Evolutionary conservation across 345 rosid genomes (phyloP), one percentile per base, ranked within the genome.

Genomic region (Orychophragmus violaceus): DNA sequence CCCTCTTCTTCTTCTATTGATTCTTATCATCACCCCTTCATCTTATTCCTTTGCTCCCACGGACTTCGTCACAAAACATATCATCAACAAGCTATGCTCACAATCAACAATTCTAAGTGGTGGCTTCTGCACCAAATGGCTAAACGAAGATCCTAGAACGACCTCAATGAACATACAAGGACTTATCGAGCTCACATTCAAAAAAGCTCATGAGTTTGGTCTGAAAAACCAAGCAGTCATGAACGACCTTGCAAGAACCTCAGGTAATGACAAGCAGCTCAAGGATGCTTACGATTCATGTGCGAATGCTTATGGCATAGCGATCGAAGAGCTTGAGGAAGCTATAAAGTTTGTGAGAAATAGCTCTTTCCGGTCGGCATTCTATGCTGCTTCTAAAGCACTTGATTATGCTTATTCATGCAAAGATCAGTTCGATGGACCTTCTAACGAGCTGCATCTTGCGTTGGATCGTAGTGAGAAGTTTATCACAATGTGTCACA

Each of bases 51-150:
- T 45, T 18, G 9, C 72, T 37, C 19, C 57, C 45, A 44, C n/a
- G 16, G 72, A 68, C 19, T 57, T 57, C n/a, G 72, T 68, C 46
- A 56, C 72, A 24, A 57, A 68, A 32, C 36, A 57, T 3, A 22
- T 59, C 57, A 35, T 68, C 48, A 33, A 56, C 57, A 5, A 67
- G 6, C 56, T 68, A 18, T 68, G 72, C 29, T 32, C 45, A 56
- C 0, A 22, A 0, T 4, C 48, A 7, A 11, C 21, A n/a, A 12
- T 5, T 42, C 1, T 0, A 8, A 11, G 2, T 7, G 25, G 2
- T 32, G 24, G 45, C 2, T 68, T 68, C 24, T 68, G 72, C 64
- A 1, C 24, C 64, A 33, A 12, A 30, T 68, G 72, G 72, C 28
- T 68, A 35, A 30, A 9, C 24, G 29, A 55, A 10, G 56, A 45